Percentiles rank a stretch among this genome's conserved stretches.
phyloP scores from a whole-genome alignment of 768 basidiomycete genomes.

The Tephrocybe rancida region DNA sequence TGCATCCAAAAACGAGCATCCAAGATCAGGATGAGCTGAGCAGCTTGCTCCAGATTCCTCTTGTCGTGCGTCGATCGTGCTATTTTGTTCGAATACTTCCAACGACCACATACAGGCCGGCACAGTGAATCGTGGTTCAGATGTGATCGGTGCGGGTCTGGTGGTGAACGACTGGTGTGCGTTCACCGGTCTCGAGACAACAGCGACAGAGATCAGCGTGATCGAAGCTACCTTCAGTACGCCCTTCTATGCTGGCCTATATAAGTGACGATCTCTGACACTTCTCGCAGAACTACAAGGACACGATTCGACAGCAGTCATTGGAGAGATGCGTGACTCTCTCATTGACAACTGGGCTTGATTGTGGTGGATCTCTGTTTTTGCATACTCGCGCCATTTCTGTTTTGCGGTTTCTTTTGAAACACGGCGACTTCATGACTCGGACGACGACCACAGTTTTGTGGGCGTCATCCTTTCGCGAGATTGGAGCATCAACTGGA shows the following conservation, averaged over 20 bases:
- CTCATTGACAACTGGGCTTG: conserved; percentile 93
- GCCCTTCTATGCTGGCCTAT: conserved; percentile 32
- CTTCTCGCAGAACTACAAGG: conserved; percentile 76
- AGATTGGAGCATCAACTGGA: too few species aligned
- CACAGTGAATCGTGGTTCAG: conserved; percentile 97
- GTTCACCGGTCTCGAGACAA: conserved; percentile 98
- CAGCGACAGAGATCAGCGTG: conserved; percentile 98
- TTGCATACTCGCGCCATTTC: neutral
- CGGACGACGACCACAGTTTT: too few species aligned
- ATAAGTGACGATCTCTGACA: conserved; percentile 7
- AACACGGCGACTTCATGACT: neutral
- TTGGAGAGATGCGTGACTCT: conserved; percentile 90
- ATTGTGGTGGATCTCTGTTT: conserved; percentile 11
- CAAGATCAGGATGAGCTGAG: conserved; percentile 98
- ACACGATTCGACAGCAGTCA: conserved; percentile 77
- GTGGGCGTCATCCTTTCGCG: too few species aligned
- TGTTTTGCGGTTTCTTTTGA: neutral
- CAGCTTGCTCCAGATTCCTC: conserved; percentile 88
- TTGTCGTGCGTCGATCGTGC: conserved; percentile 89
- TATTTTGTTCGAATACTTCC: neutral
- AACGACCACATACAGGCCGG: conserved; percentile 65
- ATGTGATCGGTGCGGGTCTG: conserved; percentile 95
- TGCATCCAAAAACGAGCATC: conserved; percentile 96
- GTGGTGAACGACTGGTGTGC: conserved; percentile 99
- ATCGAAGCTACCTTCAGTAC: conserved; percentile 97